phyloP scores from a whole-genome alignment of 805 yeast species.

The Ogataea ramenticola region DNA sequence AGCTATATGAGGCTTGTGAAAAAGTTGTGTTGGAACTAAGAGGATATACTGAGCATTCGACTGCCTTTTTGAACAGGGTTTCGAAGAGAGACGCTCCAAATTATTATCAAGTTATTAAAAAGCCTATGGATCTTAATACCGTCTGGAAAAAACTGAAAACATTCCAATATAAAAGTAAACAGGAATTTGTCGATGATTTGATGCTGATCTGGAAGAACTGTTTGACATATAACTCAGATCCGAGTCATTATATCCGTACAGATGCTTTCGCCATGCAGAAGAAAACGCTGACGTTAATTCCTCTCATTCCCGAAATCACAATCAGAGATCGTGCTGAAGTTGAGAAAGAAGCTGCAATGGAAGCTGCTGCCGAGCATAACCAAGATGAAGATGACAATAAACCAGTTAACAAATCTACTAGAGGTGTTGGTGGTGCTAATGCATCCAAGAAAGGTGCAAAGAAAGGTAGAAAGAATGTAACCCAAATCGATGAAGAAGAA shows the following conservation, averaged over 20 bases:
- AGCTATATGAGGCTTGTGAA: constrained; percentile 94
- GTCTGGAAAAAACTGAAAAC: constrained; percentile 83
- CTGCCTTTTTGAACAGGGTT: constrained; percentile 93
- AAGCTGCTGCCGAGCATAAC: constrained; percentile 31
- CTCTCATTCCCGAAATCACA: constrained; percentile 83
- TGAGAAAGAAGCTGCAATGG: constrained; percentile 53
- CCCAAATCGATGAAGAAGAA: constrained; percentile 18
- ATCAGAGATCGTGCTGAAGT: constrained; percentile 67
- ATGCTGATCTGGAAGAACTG: constrained; percentile 96
- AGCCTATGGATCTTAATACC: constrained; percentile 95
- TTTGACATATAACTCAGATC: constrained; percentile 87
- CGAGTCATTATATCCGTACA: constrained; percentile 80
- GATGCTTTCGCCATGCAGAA: constrained; percentile 97
- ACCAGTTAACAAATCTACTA: constrained; percentile 13
- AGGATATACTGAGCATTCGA: constrained; percentile 91
- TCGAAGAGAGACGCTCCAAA: constrained; percentile 98
- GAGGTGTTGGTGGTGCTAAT: constrained; percentile 24
- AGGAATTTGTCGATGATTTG: constrained; percentile 89
- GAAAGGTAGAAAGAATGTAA: constrained; percentile 28
- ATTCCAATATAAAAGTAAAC: constrained; percentile 75
- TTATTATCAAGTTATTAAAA: constrained; percentile 80
- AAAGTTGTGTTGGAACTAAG: constrained; percentile 86
- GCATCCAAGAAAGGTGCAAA: constrained; percentile 25
- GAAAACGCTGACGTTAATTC: constrained; percentile 66
- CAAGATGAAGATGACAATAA: constrained; percentile 19